phyloP scores from a whole-genome alignment of 495 filamentous ascomycete species.

The Penicillium dipodomyicola region DNA sequence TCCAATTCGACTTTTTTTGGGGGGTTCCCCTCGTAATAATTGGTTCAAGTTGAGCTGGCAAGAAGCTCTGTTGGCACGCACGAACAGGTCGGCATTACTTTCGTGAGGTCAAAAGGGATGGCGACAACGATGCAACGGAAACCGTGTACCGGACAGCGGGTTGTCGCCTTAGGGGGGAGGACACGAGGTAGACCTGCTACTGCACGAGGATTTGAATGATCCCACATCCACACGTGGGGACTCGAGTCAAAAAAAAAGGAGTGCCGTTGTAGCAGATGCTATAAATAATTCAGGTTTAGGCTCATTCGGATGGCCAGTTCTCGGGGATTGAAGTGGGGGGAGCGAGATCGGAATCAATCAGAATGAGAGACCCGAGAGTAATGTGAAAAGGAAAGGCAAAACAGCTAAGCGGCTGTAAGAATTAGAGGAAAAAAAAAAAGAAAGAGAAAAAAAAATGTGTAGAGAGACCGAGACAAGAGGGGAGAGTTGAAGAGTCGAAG shows the following conservation, averaged over 20 bases:
- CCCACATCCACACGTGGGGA: constrained; percentile 25
- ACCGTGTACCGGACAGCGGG: constrained; percentile 41
- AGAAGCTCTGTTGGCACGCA: constrained; percentile 30
- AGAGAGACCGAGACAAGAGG: constrained; percentile 12
- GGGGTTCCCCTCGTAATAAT: not conserved
- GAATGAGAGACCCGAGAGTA: constrained; percentile 18
- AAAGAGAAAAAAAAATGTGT: constrained; percentile 16
- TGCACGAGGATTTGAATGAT: constrained; percentile 33
- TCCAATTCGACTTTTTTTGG: constrained; percentile 4
- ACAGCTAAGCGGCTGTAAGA: constrained; percentile 1
- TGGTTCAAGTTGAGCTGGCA: constrained; percentile 31
- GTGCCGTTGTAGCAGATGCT: constrained; percentile 19
- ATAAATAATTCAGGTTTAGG: constrained; percentile 24
- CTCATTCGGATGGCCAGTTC: constrained; percentile 11
- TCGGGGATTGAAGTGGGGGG: constrained; percentile 11
- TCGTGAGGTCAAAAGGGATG: constrained; percentile 11
- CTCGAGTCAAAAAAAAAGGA: constrained; percentile 15
- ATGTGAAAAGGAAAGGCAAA: constrained; percentile 18
- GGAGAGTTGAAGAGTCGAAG: constrained; percentile 11
- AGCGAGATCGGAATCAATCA: constrained; percentile 22
- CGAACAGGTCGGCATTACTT: constrained; percentile 43
- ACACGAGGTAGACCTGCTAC: constrained; percentile 36
- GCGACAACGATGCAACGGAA: constrained; percentile 11
- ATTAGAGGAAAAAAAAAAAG: constrained; percentile 13
- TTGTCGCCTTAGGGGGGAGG: constrained; percentile 8